A percentile compares a stretch with the other conserved stretches of the same genome.
Evolutionary conservation across 768 basidiomycete genomes (phyloP).

Genomic region (Antrodiella citrinella): DNA sequence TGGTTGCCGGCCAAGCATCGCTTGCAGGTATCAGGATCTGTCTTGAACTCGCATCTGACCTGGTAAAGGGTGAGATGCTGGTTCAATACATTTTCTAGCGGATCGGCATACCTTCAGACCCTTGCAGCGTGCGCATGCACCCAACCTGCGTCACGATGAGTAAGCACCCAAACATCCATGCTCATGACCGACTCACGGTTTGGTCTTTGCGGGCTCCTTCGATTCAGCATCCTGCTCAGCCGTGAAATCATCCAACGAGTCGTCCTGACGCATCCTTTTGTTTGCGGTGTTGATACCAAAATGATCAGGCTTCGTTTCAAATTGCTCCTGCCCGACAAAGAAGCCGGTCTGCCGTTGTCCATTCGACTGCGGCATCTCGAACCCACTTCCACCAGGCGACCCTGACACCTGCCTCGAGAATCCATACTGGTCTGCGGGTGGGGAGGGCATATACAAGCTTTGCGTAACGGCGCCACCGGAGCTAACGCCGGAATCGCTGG

Average conservation of each 20-base stretch:
- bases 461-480: not conserved
- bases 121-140: slow-evolving; percentile 71
- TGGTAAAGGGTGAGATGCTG: slow-evolving; percentile 20
- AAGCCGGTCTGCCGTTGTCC: not conserved
- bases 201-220: slow-evolving; percentile 4
- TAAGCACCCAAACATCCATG: not conserved
- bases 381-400: not conserved
- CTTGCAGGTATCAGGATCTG: slow-evolving; percentile 66
- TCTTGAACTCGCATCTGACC: slow-evolving; percentile 72
- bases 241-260: not conserved
- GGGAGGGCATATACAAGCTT: not conserved
- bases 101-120: slow-evolving; percentile 32
- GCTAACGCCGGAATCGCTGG: not conserved
- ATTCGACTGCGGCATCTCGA: not conserved
- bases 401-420: not conserved
- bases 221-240: not conserved
- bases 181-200: slow-evolving; percentile 6
- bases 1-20: slow-evolving; percentile 64
- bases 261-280: not conserved
- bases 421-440: not conserved
- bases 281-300: not conserved
- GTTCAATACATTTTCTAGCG: not conserved
- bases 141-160: slow-evolving; percentile 17
- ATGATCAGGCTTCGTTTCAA: not conserved
- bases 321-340: not conserved